Evolutionary conservation across 2,329 filamentous ascomycete genomes (phyloP), one percentile per base, ranked within the genome.

Genomic region (Madurella mycetomatis): DNA sequence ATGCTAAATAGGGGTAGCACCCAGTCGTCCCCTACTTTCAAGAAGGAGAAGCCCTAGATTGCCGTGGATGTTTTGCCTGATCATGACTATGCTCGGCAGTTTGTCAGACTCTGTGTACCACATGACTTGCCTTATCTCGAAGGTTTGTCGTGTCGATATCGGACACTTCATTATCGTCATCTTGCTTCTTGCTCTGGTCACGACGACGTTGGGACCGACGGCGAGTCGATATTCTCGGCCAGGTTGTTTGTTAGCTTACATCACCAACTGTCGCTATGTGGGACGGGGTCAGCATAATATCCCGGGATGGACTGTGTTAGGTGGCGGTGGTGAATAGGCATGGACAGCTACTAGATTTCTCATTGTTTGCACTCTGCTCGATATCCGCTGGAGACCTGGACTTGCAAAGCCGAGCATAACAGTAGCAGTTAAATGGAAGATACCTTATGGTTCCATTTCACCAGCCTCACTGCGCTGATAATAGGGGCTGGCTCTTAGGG

Each of bases 1-100:
- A 69, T 72, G 51, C 66, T 69, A 49, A 73, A 72, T 51, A 69
- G 71, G 51, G 72, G 72, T 59, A 77, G 74, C 64, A 72, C 74
- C 60, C 70, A 76, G 59, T 76, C 75, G 25, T 82, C 80, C 42
- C 79, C 80, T 25, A 78, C 78, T 62, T 69, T 70, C 62, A 74
- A 76, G 56, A 66, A 70, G 62, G 72, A 72, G 64, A 71, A 72
- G 63, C 64, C 67, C 48, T 73, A 67, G 62, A 56, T 56, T 55
- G 49, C 30, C 47, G 58, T 56, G 55, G 61, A 57, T 62, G 59
- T 59, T 62, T 60, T 43, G 51, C 48, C 60, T 53, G 30, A 54
- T 50, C 59, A 47, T 56, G 41, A 47, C 50, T 56, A 60, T 44
- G 57, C 59, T 63, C 49, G 63, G 62, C 12, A 45, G 44, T 43